These are phyloP conservation scores for Myxozyma nipponensis DNA, from an alignment of 805 yeast genomes.

Conservation along the genomic window DNA sequence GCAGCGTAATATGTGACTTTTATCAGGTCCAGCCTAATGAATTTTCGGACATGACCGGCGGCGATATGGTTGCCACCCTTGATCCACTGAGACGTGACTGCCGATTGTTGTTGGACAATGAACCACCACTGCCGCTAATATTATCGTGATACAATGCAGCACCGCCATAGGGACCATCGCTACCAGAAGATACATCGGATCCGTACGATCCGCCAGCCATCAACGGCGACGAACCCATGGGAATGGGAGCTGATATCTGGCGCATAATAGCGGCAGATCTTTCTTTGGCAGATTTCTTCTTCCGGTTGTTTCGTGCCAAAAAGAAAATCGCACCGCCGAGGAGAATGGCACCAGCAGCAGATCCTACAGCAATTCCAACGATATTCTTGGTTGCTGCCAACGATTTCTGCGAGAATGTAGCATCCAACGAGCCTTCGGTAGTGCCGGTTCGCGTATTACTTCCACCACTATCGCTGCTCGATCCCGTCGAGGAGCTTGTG, in stretches of 20 bases:
- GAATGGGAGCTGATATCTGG: slow-evolving; percentile 23
- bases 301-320: slow-evolving; percentile 48
- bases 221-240: slow-evolving; percentile 6
- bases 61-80: slow-evolving; percentile 32
- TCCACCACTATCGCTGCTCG: not conserved
- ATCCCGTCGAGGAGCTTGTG: not conserved
- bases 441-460: slow-evolving; percentile 25
- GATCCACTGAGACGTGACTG: too few relatives aligned
- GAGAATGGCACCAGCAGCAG: slow-evolving; percentile 68
- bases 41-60: slow-evolving; percentile 42
- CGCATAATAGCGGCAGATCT: slow-evolving; percentile 5
- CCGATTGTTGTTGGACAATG: too few relatives aligned
- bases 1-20: too few relatives aligned
- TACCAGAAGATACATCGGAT: not conserved
- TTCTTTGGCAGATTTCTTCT: slow-evolving; percentile 22
- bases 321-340: slow-evolving; percentile 60
- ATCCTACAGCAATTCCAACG: slow-evolving; percentile 79
- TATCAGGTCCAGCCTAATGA: slow-evolving; percentile 40
- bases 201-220: slow-evolving; percentile 1
- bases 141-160: too few relatives aligned
- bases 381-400: slow-evolving; percentile 40
- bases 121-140: too few relatives aligned
- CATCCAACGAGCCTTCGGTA: slow-evolving; percentile 37
- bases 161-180: not conserved
- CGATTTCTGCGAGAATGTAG: slow-evolving; percentile 30